These are phyloP conservation scores for Elsinoe batatas DNA, from an alignment of 2,329 filamentous ascomycete genomes.

Conservation along the genomic window DNA sequence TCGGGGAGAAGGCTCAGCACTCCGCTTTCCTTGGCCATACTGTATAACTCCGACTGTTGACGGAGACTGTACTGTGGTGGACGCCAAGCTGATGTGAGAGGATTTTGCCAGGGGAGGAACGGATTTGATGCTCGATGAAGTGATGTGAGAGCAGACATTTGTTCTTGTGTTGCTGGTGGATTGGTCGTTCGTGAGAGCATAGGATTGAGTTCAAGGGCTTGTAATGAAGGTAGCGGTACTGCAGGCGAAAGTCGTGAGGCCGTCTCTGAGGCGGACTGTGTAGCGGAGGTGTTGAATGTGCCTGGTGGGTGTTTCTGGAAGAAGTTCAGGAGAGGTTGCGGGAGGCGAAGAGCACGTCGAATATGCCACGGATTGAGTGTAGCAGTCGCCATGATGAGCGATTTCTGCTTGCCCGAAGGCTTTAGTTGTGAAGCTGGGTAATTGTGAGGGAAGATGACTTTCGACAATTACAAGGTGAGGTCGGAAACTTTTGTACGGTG, in stretches of 20 bases:
- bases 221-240: constrained; percentile 32
- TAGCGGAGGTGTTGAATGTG: constrained; percentile 33
- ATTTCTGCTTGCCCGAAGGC: neutral
- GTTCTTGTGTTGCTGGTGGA: constrained; percentile 28
- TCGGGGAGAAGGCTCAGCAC: constrained; percentile 28
- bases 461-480: neutral
- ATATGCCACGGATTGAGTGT: constrained; percentile 27
- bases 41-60: constrained; percentile 82
- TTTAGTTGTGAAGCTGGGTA: neutral
- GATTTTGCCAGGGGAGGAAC: constrained; percentile 71
- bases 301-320: constrained; percentile 79
- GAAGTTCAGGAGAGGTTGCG: constrained; percentile 70
- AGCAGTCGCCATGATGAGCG: constrained; percentile 5
- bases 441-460: no score
- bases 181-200: constrained; percentile 28
- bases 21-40: constrained; percentile 58
- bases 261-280: constrained; percentile 20
- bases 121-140: constrained; percentile 49
- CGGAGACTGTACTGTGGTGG: constrained; percentile 74
- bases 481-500: constrained; percentile 1
- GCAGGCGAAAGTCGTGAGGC: constrained; percentile 26
- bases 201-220: neutral
- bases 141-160: constrained; percentile 22
- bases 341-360: constrained; percentile 56
- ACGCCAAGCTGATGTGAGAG: constrained; percentile 70